These are phyloP conservation scores for Phylloporus arenicola DNA, from an alignment of 768 basidiomycete species.

Conservation along the genomic window DNA sequence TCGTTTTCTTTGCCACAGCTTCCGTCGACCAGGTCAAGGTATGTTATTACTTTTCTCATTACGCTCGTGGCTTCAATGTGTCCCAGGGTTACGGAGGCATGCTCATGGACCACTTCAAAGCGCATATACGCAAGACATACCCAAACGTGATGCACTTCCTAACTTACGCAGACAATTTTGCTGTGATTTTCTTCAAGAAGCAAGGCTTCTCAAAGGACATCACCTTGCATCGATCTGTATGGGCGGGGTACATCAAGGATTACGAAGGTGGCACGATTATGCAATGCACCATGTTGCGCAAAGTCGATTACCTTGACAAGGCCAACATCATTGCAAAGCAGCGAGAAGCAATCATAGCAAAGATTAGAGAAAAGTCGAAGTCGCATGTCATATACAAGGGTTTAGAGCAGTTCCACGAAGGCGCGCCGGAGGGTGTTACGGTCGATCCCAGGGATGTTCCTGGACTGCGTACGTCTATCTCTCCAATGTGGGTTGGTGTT, in stretches of 20 bases:
- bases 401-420: conserved; percentile 66
- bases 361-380: conserved; percentile 80
- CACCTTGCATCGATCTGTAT: conserved; percentile 79
- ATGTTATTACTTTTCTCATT: conserved; percentile 10
- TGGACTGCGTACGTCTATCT: conserved; percentile 61
- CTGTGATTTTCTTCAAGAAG: conserved; percentile 98
- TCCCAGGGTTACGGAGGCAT: conserved; percentile 92
- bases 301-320: conserved; percentile 85
- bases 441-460: conserved; percentile 80
- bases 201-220: conserved; percentile 99
- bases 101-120: conserved; percentile 98
- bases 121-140: conserved; percentile 78
- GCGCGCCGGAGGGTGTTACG: conserved; percentile 42
- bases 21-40: conserved; percentile 98
- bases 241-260: conserved; percentile 99
- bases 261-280: conserved; percentile 99
- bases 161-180: conserved; percentile 98
- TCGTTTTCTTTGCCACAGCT: conserved; percentile 97
- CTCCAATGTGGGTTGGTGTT: conserved; percentile 2
- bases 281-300: conserved; percentile 94
- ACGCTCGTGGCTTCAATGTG: background rate
- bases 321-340: conserved; percentile 70
- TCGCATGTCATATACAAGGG: conserved; percentile 86
- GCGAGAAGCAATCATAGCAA: conserved; percentile 82
- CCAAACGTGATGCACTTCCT: conserved; percentile 91